Evolutionary conservation across 768 basidiomycete genomes (phyloP).

Genomic region (Gautieria morchelliformis): DNA sequence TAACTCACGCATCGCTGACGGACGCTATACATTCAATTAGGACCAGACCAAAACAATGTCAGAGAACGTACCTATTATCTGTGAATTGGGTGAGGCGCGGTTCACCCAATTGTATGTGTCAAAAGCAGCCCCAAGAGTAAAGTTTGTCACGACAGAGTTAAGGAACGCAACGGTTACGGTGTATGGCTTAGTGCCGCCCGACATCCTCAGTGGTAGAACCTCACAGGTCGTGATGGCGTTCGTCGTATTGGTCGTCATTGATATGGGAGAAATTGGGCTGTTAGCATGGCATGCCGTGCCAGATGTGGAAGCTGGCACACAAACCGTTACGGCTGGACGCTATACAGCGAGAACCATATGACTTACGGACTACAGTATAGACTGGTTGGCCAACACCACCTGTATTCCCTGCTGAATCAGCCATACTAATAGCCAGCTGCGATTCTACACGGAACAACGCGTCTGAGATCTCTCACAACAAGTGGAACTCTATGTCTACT

Average conservation of each 20-base stretch:
- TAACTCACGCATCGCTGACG: constrained; percentile 34
- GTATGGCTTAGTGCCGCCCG: constrained; percentile 37
- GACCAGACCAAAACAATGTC: not conserved
- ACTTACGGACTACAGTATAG: not conserved
- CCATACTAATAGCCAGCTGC: constrained; percentile 32
- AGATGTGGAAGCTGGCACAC: constrained; percentile 1
- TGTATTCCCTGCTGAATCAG: constrained; percentile 34
- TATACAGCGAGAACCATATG: not conserved
- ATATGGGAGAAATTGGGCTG: constrained; percentile 23
- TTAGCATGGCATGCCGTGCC: constrained; percentile 27
- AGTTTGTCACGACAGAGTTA: constrained; percentile 31
- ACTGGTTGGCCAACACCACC: constrained; percentile 28
- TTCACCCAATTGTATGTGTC: constrained; percentile 35
- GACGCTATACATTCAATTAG: constrained; percentile 21
- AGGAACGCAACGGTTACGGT: constrained; percentile 29
- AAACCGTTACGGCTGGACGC: not conserved
- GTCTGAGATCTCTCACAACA: too few relatives aligned
- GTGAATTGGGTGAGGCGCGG: constrained; percentile 26
- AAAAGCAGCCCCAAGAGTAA: constrained; percentile 28
- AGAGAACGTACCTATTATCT: constrained; percentile 31
- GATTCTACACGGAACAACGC: constrained; percentile 24
- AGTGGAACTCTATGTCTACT: too few relatives aligned
- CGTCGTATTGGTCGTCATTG: constrained; percentile 1
- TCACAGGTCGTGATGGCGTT: constrained; percentile 30
- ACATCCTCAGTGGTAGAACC: constrained; percentile 36